These are phyloP conservation scores for Claviceps citrina DNA, from an alignment of 2,329 filamentous ascomycete species.

Conservation along the genomic window DNA sequence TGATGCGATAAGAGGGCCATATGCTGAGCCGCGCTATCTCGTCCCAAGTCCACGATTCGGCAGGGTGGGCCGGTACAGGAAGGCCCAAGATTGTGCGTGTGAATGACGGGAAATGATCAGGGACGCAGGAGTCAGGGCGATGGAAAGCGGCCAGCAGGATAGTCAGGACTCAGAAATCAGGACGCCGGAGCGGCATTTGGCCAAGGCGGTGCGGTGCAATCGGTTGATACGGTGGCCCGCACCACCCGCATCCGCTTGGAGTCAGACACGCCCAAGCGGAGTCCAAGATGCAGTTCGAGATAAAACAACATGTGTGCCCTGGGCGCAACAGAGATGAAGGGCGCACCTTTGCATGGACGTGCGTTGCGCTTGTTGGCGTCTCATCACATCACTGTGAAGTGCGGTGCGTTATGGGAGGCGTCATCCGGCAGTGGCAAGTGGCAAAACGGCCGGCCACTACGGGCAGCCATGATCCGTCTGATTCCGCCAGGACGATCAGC, in stretches of 20 bases:
- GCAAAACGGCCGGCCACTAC: neutral
- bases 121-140: neutral
- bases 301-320: no score
- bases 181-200: neutral
- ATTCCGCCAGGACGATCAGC: neutral
- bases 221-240: neutral
- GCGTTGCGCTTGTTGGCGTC: no score
- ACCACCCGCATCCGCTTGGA: no score
- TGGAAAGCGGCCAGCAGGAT: neutral
- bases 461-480: no score
- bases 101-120: neutral
- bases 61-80: neutral
- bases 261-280: no score
- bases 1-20: conserved; percentile 5
- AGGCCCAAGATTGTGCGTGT: no score
- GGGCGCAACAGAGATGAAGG: no score
- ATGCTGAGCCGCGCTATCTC: neutral
- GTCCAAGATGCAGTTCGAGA: no score
- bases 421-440: conserved; percentile 3
- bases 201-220: neutral
- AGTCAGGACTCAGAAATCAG: no score
- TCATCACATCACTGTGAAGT: neutral
- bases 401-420: neutral
- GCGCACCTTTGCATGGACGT: no score
- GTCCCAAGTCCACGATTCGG: no score